Evolutionary conservation across 495 filamentous ascomycete genomes (phyloP), one percentile per base, ranked within the genome.

Genomic region (Daldinia grandis): DNA sequence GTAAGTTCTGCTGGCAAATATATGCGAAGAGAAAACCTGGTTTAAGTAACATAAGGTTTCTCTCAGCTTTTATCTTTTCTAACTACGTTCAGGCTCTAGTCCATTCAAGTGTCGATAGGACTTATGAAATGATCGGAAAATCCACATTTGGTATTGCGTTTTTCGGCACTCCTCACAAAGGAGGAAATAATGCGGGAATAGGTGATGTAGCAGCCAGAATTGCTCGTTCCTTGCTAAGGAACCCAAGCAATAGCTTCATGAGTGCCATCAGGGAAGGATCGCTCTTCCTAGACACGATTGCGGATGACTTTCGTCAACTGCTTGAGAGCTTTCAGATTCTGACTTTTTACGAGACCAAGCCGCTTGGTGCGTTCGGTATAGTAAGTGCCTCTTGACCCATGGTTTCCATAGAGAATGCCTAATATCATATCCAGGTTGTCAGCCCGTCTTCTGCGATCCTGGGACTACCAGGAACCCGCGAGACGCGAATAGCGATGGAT

Each of bases 271-370:
- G 67, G 51, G 66, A 68, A 17, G 62, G 66, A n/a, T 55, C 68
- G 17, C 9, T 59, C 4, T 73, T 71, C 27, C 37, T 71, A n/a
- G 61, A 66, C 19, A 63, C 40, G 1, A 72, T 77, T 15, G 65
- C 64, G 0, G 57, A 66, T 8, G 74, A 77, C 27, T 78, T 78
- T 31, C 66, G 65, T 1, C 72, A 78, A 30, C 51, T 73, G 9
- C 65, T 76, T 15, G 74, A 76, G 24, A 37, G 76, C 1, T 74
- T 72, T 27, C 53, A 69, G 28, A 68, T 75, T 50, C 51, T 78
- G 12, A 76, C 55, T 58, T 77, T 78, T 15, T 78, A 76, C 35
- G 76, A 78, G 53, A 76, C 76, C 7, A 55, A 62, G 30, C 75
- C 56, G 3, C 50, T 72, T 4, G 49, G 60, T 35, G 31, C 21